These are phyloP conservation scores for Hypoxylon crocopeplum DNA, from an alignment of 495 filamentous ascomycete species.

Conservation along the genomic window DNA sequence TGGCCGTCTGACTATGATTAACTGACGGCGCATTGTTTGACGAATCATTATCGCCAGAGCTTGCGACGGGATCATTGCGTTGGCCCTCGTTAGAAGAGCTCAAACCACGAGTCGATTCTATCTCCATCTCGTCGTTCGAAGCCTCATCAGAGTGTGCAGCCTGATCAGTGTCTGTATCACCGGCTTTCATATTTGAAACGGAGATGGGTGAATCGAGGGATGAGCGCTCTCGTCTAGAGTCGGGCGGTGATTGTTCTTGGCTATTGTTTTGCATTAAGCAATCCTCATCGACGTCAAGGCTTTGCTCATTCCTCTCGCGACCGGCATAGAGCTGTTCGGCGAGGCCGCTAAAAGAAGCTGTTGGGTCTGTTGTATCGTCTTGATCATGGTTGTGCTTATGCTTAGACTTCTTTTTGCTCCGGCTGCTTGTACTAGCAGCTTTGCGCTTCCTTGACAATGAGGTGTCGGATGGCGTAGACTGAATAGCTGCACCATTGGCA, in stretches of 20 bases:
- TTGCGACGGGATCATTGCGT: background rate
- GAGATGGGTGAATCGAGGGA: background rate
- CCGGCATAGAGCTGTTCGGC: slow-evolving; percentile 28
- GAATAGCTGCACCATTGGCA: background rate
- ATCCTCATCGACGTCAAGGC: background rate
- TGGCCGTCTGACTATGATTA: slow-evolving; percentile 1
- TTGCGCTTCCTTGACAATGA: slow-evolving; percentile 23
- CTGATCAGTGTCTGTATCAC: background rate
- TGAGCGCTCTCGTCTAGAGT: background rate
- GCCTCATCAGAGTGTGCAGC: background rate
- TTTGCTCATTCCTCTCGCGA: slow-evolving; percentile 7
- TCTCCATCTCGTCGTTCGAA: slow-evolving; percentile 6
- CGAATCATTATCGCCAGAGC: background rate
- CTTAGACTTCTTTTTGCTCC: slow-evolving; percentile 32
- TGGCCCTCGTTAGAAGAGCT: background rate
- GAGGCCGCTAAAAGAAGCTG: slow-evolving; percentile 22
- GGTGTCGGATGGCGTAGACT: background rate
- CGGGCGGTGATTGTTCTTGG: background rate
- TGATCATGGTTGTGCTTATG: slow-evolving; percentile 14
- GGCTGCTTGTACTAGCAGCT: background rate
- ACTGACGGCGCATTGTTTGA: background rate
- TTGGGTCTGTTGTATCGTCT: background rate
- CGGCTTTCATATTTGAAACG: background rate
- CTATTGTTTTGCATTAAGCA: background rate
- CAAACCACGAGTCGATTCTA: background rate